Conservation (phyloP, 1,284 basidiomycete species). For the Paramarasmius palmivorus region DNA sequence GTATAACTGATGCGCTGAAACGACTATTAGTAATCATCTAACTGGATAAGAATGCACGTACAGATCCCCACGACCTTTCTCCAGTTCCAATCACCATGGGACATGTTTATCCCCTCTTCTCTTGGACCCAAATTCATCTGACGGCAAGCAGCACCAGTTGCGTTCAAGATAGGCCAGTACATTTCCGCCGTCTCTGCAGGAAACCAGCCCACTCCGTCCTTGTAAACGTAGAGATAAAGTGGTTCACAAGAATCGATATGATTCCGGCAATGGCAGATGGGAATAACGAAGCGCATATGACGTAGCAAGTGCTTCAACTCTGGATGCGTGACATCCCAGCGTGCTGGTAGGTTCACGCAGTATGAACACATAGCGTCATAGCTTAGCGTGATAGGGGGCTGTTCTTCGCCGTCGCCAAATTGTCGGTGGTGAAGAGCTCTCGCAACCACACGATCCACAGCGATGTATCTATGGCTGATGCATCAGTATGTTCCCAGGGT, state of each 20-base stretch:
- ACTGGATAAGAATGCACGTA: background rate
- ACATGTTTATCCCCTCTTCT: conserved; percentile 24
- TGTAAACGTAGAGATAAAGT: conserved; percentile 15
- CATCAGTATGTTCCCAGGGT: no score
- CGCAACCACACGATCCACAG: no score
- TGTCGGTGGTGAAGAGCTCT: no score
- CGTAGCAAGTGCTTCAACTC: no score
- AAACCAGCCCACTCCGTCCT: conserved; percentile 19
- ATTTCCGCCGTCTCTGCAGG: conserved; percentile 25
- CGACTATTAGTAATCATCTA: background rate
- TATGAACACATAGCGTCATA: no score
- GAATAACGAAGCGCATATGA: background rate
- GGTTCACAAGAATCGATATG: background rate
- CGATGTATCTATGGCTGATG: no score
- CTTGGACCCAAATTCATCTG: conserved; percentile 27
- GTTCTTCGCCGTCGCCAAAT: no score
- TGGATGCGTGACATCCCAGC: no score
- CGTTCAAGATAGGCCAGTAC: conserved; percentile 24
- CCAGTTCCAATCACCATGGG: conserved; percentile 25
- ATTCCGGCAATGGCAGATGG: conserved; percentile 3
- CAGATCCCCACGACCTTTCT: conserved; percentile 16
- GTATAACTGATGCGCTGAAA: background rate
- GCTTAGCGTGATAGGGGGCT: no score
- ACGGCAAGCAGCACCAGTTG: conserved; percentile 19
- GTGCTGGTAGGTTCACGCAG: no score